Base-by-base conservation (phyloP, 805 yeast species). In the Lachancea sp. region DNA sequence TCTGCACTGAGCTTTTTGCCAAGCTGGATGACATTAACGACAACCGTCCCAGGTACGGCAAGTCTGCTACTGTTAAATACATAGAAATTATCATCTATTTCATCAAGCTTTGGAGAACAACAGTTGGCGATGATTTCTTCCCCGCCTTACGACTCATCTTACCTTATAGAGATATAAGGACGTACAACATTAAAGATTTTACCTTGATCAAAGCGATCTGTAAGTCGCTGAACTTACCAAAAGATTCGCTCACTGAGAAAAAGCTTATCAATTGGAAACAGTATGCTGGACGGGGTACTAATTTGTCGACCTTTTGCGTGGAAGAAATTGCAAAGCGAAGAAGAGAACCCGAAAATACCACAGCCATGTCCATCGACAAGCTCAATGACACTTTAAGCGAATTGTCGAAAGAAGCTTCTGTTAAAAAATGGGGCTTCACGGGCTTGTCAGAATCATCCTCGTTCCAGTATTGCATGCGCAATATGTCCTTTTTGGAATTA, bases 141-240 rank as follows among this genome's bases (percentile, higher is more conserved):
- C 89, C 90, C 0, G 80, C 80, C 1, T 67, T 83, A 12, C 64
- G 78, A 23, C 65, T 88, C 35, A 64, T 73, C 2, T 58, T 82
- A 20, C 87, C 94, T 0, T 71, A 77, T 39, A 67, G 76, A 38
- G 95, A 85, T 49, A 64, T 70, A 19, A 63, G 88, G 30, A 60
- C 71, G 30, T 85, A 78, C 56, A 70, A 75, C 46, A 65, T 85
- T 29, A 78, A 77, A 54, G 95, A 88, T 46, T 64, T 66, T 15
- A 70, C 75, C 0, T 58, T 89, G 24, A 83, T 80, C 0, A 65
- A 60, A 38, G 50, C 73, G 4, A 47, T 81, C 2, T 61, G 73
- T 33, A 67, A 73, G 45, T 69, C 80, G 30, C 65, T 80, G 38
- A 73, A 72, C 31, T 65, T 89, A 6, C 76, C 83, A 2, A 72